Evolutionary conservation across 768 basidiomycete species (phyloP).

Genomic region (Gautieria morchelliformis): DNA sequence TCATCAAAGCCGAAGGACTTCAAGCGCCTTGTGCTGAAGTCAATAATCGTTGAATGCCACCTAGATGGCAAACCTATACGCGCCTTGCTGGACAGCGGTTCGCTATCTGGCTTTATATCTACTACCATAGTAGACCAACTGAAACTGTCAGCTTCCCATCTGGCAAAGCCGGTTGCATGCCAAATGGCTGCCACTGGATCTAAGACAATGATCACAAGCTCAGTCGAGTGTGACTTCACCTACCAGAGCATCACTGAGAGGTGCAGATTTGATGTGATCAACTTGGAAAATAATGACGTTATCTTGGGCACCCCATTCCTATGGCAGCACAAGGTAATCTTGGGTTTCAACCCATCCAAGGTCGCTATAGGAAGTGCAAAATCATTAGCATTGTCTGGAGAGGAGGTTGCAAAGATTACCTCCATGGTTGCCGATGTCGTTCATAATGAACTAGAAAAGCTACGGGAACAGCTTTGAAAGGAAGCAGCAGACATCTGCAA

Average conservation of each 20-base stretch:
- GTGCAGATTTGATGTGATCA: conserved; percentile 27
- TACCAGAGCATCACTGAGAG: conserved; percentile 27
- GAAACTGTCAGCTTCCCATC: conserved; percentile 13
- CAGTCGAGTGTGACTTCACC: conserved; percentile 17
- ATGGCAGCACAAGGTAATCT: not conserved
- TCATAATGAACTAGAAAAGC: not conserved
- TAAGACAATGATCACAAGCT: conserved; percentile 23
- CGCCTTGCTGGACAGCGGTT: conserved; percentile 12
- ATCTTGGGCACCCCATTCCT: conserved; percentile 24
- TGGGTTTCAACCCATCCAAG: conserved; percentile 11
- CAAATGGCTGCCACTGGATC: conserved; percentile 36
- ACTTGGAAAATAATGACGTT: conserved; percentile 30
- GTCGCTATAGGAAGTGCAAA: conserved; percentile 13
- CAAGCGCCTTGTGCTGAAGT: not conserved
- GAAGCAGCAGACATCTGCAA: conserved; percentile 21
- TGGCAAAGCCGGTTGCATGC: conserved; percentile 25
- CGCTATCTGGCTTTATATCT: conserved; percentile 15
- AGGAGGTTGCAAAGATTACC: not conserved
- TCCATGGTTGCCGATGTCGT: not conserved
- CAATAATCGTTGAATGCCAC: not conserved
- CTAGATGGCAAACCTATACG: conserved; percentile 9
- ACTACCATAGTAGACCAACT: conserved; percentile 19
- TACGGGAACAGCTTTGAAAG: conserved; percentile 4
- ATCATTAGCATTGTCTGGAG: too few species aligned
- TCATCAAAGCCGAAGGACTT: conserved; percentile 3